Evolutionary conservation across 306 rosid species (phyloP).

Genomic region (Vigna trinervia): DNA sequence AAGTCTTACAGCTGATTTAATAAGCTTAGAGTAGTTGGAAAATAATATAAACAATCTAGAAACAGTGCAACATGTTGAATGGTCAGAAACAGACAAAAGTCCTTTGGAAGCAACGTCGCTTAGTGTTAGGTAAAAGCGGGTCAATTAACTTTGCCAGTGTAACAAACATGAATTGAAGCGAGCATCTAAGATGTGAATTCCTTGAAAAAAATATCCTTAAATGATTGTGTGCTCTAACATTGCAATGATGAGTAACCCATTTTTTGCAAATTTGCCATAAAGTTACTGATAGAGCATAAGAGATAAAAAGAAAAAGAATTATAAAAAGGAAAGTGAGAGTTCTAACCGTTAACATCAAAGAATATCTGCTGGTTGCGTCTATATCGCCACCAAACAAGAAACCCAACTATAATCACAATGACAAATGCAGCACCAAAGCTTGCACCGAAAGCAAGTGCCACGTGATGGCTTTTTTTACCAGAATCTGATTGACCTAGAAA

Average conservation of each 20-base stretch:
- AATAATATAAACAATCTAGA: constrained; percentile 4
- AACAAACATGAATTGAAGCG: constrained; percentile 3
- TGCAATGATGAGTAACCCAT: not conserved
- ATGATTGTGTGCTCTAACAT: not conserved
- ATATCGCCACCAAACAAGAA: constrained; percentile 90
- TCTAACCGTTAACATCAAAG: constrained; percentile 93
- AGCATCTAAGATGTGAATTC: not conserved
- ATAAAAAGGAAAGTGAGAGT: not conserved
- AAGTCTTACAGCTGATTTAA: constrained; percentile 8
- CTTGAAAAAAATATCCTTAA: not conserved
- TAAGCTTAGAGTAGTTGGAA: not conserved
- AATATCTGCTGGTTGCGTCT: constrained; percentile 93
- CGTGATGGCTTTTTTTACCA: constrained; percentile 63
- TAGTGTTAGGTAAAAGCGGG: not conserved
- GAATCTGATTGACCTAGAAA: constrained; percentile 65
- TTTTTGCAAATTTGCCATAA: not conserved
- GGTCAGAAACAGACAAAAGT: constrained; percentile 10
- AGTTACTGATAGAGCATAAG: not conserved
- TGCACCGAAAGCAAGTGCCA: constrained; percentile 82
- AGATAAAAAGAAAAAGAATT: constrained; percentile 21
- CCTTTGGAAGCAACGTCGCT: not conserved
- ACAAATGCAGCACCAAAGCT: constrained; percentile 82
- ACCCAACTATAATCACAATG: constrained; percentile 60
- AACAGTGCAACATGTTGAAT: not conserved
- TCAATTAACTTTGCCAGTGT: not conserved